These are phyloP conservation scores for Trametes meyenii DNA, from an alignment of 768 basidiomycete species.

Conservation along the genomic window DNA sequence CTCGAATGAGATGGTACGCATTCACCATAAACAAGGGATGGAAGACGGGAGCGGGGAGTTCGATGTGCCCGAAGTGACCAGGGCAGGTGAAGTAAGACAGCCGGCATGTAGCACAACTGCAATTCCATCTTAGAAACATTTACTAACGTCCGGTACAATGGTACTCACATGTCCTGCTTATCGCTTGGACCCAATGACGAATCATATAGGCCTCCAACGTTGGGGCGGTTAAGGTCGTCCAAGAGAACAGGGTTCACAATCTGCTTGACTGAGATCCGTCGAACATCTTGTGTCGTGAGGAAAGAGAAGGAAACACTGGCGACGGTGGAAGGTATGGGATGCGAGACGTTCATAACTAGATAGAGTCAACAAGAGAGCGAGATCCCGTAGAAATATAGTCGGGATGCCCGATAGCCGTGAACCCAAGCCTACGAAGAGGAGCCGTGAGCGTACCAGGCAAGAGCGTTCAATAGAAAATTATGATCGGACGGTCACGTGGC, in stretches of 20 bases:
- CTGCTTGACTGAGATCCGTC: conserved; percentile 96
- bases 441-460: neutral
- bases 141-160: conserved; percentile 1
- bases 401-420: neutral
- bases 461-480: conserved; percentile 20
- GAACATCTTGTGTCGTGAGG: conserved; percentile 83
- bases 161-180: conserved; percentile 84
- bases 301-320: conserved; percentile 91
- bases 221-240: conserved; percentile 93
- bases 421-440: neutral
- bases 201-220: conserved; percentile 91
- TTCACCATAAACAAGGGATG: conserved; percentile 96
- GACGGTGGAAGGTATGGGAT: conserved; percentile 85
- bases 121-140: conserved; percentile 22
- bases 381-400: neutral
- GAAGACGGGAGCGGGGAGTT: conserved; percentile 92
- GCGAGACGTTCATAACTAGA: conserved; percentile 80
- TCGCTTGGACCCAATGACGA: conserved; percentile 91
- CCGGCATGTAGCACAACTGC: conserved; percentile 90
- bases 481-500: conserved; percentile 19
- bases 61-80: conserved; percentile 98
- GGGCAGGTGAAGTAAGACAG: conserved; percentile 94
- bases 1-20: conserved; percentile 84
- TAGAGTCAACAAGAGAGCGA: neutral
- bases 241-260: conserved; percentile 91